Evolutionary conservation across 2,329 filamentous ascomycete species (phyloP), one percentile per base, ranked within the genome.

Genomic region (Biscogniauxia sp.): DNA sequence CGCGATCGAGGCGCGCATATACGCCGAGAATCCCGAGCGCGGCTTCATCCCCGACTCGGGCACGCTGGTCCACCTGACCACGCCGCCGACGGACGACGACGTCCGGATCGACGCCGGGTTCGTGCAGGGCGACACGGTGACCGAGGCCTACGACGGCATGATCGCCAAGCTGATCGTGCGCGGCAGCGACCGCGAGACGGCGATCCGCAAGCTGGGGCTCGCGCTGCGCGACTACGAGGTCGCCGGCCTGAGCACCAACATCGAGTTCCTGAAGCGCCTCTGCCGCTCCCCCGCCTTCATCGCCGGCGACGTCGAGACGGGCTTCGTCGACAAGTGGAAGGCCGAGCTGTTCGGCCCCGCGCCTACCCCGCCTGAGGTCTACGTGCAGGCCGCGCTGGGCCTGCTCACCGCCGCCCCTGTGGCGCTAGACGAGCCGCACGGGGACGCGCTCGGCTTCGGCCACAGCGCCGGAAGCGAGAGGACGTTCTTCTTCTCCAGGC

Each of bases 121-220:
- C 74, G 86, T 93, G 26, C 84, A 93, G 67, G 95, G 95, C 25
- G 94, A 97, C 73, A 92, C 92, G 64, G 91, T 99, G 2, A 96
- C 93, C 0, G 92, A 94, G 61, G 91, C 95, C 58, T 99, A 99
- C 75, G 95, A 99, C 69, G 95, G 95, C 26, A 99, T 99, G 95
- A 97, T 99, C 67, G 92, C 95, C 52, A 99, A 99, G 78, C 84
- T 99, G 56, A 99, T 99, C 68, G 92, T 98, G 5, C 86, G 91
- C 60, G 95, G 91, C 0, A 84, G 86, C 17, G 89, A 89, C 59
- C 85, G 95, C 61, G 85, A 90, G 72, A 89, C 90, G 25, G 92
- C 93, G 3, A 89, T 99, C 55, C 88, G 91, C 61, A 96, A 92
- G 75, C 82, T 99, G 61, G 86, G 88, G 45, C 81, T 88, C 3